Base-by-base conservation (phyloP, 1,284 basidiomycete species). In the Agroathelia rolfsii region DNA sequence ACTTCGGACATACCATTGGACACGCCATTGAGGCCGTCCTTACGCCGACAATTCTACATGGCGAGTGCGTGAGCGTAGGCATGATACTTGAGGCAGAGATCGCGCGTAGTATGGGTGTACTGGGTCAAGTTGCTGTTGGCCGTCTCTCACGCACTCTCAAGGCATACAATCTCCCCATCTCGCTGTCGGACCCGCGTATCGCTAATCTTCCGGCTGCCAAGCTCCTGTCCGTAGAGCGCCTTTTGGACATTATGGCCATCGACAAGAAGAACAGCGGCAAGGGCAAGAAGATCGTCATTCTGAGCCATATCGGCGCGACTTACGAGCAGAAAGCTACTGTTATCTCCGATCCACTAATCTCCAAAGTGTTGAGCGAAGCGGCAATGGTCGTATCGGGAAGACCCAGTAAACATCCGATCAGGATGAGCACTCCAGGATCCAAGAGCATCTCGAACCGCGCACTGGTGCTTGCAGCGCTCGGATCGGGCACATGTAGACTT, bases 401-500 rank as follows among this genome's bases (percentile, higher is more conserved):
- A 9, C 73, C 88, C 27, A 51, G 56, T 20, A 71, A 80, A 37
- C 66, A 72, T 43, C 77, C 82, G 2, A 72, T 96, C 35, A 77
- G 67, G 20, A 85, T 98, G 77, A 69, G 85, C 5, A 96, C 94
- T 0, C 94, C 94, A 0, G 94, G 94, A 9, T 90, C 86, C 37
- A 98, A 99, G 65, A 93, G 87, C 48, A 87, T 99, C 48, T 96
- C 92, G 3, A 98, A 98, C 58, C 79, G 95, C 27, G 92, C 89
- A 0, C 67, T 99, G 26, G 79, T 98, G 2, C 76, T 99, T 14
- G 94, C 95, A 6, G 92, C 95, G 1, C 74, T 99, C 10, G 88
- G 78, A 0, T 74, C 72, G 28, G 94, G 94, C 9, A 90, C 83
- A 0, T 95, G 92, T 58, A 71, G 81, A 37, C 64, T 99, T 31